Base-by-base conservation (phyloP, 129 eudicot species). In the Glebionis coronaria region DNA sequence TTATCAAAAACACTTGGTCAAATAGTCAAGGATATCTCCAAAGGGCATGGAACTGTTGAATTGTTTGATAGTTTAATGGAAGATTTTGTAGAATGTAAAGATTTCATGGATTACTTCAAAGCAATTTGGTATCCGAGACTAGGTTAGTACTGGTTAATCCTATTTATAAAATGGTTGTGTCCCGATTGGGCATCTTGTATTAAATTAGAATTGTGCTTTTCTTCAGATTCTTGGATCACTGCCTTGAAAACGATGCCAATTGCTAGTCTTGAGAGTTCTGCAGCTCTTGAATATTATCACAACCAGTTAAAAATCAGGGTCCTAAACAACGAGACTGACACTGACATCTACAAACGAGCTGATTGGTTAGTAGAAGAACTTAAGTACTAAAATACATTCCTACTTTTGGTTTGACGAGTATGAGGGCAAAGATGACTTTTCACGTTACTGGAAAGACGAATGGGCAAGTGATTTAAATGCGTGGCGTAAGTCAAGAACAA, bases 401-500 rank as follows among this genome's bases (percentile, higher is more conserved):
- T 88, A 83, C 81, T 91, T 91, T 62, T 91, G 97, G 97, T 88
- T 91, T 44, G 97, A 91, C 47, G 97, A 91, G 73, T 91, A 77
- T 52, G 78, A 91, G 8, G 88, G 73, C 49, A 91, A 81, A 71
- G 87, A 88, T 19, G 84, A 73, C 77, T 91, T 85, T 72, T 79
- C 90, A 29, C 88, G 96, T 55, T 91, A 91, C 76, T 55, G 87
- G 87, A 91, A 83, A 73, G 85, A 91, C 31, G 96, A 91, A 70
- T 91, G 97, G 97, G 61, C 75, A 58, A 85, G 86, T 27, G 97
- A 90, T 47, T 69, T 84, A 31, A 87, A 88, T 31, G 60, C 90
- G 19, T 86, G 90, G 90, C 73, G 84, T 15, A 86, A 83, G 61
- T 82, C 97, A 29, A 70, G 82, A 46, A 57, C 44, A 9, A 86